Base-by-base conservation (phyloP, 306 rosid genomes). In the Cucumis cinereus region DNA sequence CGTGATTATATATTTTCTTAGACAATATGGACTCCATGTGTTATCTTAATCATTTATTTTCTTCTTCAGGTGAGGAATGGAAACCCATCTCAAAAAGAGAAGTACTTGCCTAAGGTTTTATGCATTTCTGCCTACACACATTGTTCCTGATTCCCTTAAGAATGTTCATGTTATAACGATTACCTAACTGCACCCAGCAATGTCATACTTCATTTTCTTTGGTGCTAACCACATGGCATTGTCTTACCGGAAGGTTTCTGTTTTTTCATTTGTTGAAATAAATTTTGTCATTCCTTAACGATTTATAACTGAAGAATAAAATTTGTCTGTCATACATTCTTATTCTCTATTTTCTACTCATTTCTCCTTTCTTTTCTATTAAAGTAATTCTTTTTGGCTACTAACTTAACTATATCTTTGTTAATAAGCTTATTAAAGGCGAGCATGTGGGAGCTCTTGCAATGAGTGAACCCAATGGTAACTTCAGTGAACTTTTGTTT, bases 401-500 rank as follows among this genome's bases (percentile, higher is more conserved):
- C 74, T 71, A 81, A 74, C 52, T 75, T 60, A 28, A 14, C n/a
- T 30, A 43, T 19, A 16, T 79, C 76, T 74, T 79, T 70, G 4
- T 77, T 76, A 17, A 80, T 82, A 81, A 93, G 98, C 98, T 93
- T 81, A 91, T 93, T 78, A 90, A 89, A 22, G 98, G 98, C 77
- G 96, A 93, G 80, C 96, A 93, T 69, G 92, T 93, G 72, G 98
- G 98, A 79, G 98, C 98, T 61, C 89, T 93, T 83, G 96, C 98
- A 74, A 93, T 93, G 97, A 91, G 97, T 79, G 98, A 93, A 79
- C 98, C 97, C 74, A 93, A 91, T 81, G 89, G 98, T 93, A 90
- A 81, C 80, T 82, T 74, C 55, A 53, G 45, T 43, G 55, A 75
- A 81, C 28, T 17, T 52, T 12, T 82, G 58, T 9, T 24, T 52